Evolutionary conservation across 2,329 filamentous ascomycete species (phyloP).

Genomic region (Mollisiaceae sp.): DNA sequence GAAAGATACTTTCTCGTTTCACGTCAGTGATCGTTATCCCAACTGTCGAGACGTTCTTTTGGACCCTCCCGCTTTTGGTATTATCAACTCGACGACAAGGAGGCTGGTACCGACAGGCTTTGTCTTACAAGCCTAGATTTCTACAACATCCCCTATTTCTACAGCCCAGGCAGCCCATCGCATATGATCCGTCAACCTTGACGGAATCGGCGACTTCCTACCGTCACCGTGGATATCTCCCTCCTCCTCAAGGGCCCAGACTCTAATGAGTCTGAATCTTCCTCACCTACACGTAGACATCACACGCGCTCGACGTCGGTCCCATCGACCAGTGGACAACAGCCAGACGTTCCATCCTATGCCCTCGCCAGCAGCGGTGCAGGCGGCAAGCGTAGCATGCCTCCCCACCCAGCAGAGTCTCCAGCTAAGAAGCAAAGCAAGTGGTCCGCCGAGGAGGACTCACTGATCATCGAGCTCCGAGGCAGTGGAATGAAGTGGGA

Average conservation of each 20-base stretch:
- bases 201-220: slow-evolving; percentile 44
- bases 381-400: slow-evolving; percentile 56
- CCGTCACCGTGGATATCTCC: slow-evolving; percentile 93
- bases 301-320: slow-evolving; percentile 37
- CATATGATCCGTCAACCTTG: slow-evolving; percentile 44
- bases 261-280: slow-evolving; percentile 71
- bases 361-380: slow-evolving; percentile 33
- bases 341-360: slow-evolving; percentile 33
- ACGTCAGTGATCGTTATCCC: slow-evolving; percentile 33
- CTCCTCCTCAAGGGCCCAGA: slow-evolving; percentile 79
- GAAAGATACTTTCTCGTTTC: slow-evolving; percentile 37
- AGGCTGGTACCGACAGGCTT: slow-evolving; percentile 28
- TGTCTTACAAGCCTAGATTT: slow-evolving; percentile 24
- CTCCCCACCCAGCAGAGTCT: slow-evolving; percentile 62
- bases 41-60: slow-evolving; percentile 32
- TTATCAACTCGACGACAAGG: slow-evolving; percentile 21
- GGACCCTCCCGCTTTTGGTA: slow-evolving; percentile 27
- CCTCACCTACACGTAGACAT: slow-evolving; percentile 47
- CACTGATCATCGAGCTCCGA: slow-evolving; percentile 89
- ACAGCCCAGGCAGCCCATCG: slow-evolving; percentile 17
- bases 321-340: slow-evolving; percentile 36
- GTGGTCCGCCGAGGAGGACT: slow-evolving; percentile 92
- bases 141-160: slow-evolving; percentile 16
- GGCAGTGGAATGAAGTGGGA: slow-evolving; percentile 98
- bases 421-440: slow-evolving; percentile 95